Base-by-base conservation (phyloP, 768 basidiomycete genomes). In the Podaxis carcinomalis region DNA sequence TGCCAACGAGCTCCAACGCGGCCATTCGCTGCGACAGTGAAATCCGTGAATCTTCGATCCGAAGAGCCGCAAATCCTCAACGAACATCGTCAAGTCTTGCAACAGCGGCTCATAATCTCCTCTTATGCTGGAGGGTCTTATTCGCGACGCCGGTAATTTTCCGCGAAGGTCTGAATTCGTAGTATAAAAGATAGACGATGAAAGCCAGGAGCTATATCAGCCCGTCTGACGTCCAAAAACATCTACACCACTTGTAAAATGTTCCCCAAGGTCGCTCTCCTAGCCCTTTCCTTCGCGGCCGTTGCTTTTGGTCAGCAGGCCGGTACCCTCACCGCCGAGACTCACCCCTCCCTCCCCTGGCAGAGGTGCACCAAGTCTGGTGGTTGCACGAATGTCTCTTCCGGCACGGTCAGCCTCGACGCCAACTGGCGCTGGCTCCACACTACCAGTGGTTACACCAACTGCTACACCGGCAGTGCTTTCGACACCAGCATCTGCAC, bases 361-460 rank as follows among this genome's bases (percentile, higher is more conserved):
- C 72, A 77, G 63, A 65, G 68, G 54, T 81, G 80, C 68, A 73
- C 77, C 27, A 9, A 32, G 32, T 61, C 68, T n/a, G 73, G 77
- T 51, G 67, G 42, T 44, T 77, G 77, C 72, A 68, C 65, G 27
- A 66, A 65, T 14, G 44, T 62, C 35, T 62, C 59, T 16, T 60
- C 66, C 50, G 44, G 65, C 13, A n/a, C 14, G 13, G 71, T 80
- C 62, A 75, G 74, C 19, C 73, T 80, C 68, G 78, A 79, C 66
- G 53, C 75, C 54, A 78, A 79, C 72, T 79, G 78, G 78, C 77
- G 78, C 51, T 79, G 76, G 76, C 61, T 74, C 21, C 74, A 75
- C 64, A 63, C 52, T 59, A 69, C 65, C 51, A 37, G 52, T 28
- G 64, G 67, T 49, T 66, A 62, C 47, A 68, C 65, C 61, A 71